Evolutionary conservation across 805 yeast species (phyloP), one percentile per base, ranked within the genome.

Genomic region (Kazachstania taianensis): DNA sequence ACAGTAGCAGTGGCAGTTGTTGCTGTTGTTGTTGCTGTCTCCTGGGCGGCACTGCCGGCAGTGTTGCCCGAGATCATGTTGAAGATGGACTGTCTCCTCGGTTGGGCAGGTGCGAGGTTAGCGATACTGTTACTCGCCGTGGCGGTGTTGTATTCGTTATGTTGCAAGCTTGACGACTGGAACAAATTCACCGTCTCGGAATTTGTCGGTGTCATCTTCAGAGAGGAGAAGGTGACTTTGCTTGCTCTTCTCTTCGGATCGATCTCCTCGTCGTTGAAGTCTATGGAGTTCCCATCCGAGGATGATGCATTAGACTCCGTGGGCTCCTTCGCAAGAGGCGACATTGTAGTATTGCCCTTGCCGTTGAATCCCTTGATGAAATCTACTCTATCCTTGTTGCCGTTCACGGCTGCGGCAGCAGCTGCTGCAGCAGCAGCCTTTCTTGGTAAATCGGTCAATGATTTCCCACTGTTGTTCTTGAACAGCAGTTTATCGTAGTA

Each of bases 401-500:
- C 20, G 7, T 34, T 34, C 16, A 29, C 24, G 13, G 14, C n/a
- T 10, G 7, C 25, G 27, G n/a, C 8, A 18, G 14, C n/a, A 20
- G 23, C 20, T n/a, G 25, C 25, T 22, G 25, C 25, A 2, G 12
- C 25, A n/a, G 8, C 12, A 9, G 12, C 12, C 38, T 52, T 43
- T 20, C 43, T 30, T 19, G 57, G 58, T 39, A 55, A 43, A 41
- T 55, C 61, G 7, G 53, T 45, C 29, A 56, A 45, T 2, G 60
- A 55, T 33, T 52, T 55, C 8, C 61, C 61, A 43, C 54, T 49
- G 38, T 39, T 49, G 36, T 55, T 55, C 28, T 51, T 54, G 35
- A 57, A 57, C 24, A 57, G 40, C 28, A 57, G 34, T 10, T 57
- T 55, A 35, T 57, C 62, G 39, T 57, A 57, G 32, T 57, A 55